These are phyloP conservation scores for Blumeria hordei DNA, from an alignment of 2,329 filamentous ascomycete species.

Conservation along the genomic window DNA sequence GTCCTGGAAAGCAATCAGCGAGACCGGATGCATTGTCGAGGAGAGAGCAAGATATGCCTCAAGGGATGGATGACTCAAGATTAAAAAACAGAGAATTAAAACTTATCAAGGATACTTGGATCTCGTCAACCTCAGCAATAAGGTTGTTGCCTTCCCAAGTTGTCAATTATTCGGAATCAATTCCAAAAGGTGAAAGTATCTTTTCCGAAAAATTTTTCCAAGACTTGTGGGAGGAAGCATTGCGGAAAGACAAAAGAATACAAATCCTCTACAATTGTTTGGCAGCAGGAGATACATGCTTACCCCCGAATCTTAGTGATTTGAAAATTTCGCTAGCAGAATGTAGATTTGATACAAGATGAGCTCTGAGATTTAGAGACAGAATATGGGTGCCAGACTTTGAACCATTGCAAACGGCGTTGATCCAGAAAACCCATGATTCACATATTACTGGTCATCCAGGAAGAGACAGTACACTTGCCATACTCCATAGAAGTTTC, in stretches of 20 bases:
- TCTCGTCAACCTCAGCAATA: too few relatives aligned
- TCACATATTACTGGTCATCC: background rate
- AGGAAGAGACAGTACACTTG: background rate
- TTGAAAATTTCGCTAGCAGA: background rate
- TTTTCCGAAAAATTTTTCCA: background rate
- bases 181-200: background rate
- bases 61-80: background rate
- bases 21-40: background rate
- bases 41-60: background rate
- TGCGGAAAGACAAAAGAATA: background rate
- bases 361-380: background rate
- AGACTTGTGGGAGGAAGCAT: background rate
- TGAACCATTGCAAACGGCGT: background rate
- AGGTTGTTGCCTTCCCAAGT: too few relatives aligned
- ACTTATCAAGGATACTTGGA: background rate
- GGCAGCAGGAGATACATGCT: background rate
- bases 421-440: background rate
- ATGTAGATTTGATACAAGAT: background rate
- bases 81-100: background rate
- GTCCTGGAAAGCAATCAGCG: background rate
- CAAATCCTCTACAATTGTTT: background rate
- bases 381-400: background rate
- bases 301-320: background rate
- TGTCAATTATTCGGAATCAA: background rate
- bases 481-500: background rate